Evolutionary conservation across 805 yeast species (phyloP).

Genomic region (Cyberlindnera meyerae): DNA sequence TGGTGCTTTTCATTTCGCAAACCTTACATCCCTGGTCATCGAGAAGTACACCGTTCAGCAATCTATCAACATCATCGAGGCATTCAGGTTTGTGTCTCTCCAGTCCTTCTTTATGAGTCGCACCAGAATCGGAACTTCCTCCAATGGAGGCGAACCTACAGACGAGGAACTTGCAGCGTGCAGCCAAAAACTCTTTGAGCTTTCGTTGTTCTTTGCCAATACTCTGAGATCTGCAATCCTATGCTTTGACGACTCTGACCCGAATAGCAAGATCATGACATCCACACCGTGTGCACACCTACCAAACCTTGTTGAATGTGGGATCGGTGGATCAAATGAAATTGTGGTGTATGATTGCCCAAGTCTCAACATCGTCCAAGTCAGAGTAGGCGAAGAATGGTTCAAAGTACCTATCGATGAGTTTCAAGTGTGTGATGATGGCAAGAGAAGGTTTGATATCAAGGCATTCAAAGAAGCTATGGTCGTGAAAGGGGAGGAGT

Average conservation of each 20-base stretch:
- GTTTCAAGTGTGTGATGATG: too few species aligned
- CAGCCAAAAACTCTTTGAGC: too few species aligned
- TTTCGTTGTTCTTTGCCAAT: neutral
- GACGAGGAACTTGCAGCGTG: too few species aligned
- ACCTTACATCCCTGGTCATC: neutral
- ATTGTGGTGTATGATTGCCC: constrained; percentile 5
- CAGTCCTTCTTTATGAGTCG: neutral
- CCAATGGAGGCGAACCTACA: too few species aligned
- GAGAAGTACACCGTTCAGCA: neutral
- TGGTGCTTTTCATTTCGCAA: neutral
- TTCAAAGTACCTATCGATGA: too few species aligned
- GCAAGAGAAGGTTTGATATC: too few species aligned
- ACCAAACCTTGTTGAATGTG: neutral
- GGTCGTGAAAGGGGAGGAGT: too few species aligned
- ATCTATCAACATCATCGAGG: neutral
- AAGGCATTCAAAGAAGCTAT: too few species aligned
- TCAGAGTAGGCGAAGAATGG: constrained; percentile 2
- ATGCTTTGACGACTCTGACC: constrained; percentile 1
- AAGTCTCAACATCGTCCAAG: neutral
- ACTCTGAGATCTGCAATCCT: neutral
- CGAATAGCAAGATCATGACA: neutral
- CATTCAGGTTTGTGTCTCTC: neutral
- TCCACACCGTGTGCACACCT: neutral
- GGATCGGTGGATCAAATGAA: constrained; percentile 6
- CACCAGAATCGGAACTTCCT: too few species aligned